Percentiles rank a stretch among this genome's conserved stretches.
Evolutionary conservation across 2,329 filamentous ascomycete genomes (phyloP).

Genomic region (Fusarium equiseti): DNA sequence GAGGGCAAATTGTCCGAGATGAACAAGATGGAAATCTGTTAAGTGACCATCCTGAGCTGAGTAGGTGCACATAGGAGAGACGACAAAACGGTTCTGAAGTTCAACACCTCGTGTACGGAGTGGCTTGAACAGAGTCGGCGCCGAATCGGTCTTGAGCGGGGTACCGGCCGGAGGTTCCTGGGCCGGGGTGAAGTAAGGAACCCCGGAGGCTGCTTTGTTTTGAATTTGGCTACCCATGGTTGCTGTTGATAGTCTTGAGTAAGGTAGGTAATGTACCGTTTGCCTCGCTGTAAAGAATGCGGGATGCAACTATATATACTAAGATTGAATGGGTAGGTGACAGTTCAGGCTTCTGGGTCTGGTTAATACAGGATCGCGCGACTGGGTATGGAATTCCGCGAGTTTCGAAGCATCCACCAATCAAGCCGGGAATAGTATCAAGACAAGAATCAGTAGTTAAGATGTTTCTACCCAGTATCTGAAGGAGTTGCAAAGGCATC

Average conservation of each 20-base stretch:
- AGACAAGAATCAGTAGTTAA: not conserved
- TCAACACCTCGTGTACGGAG: conserved; percentile 65
- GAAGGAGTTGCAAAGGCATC: not conserved
- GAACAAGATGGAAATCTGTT: conserved; percentile 85
- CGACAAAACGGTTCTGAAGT: conserved; percentile 68
- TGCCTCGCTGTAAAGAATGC: not conserved
- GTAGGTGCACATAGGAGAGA: conserved; percentile 73
- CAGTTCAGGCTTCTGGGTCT: not conserved
- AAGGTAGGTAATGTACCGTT: not conserved
- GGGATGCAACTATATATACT: conserved; percentile 19
- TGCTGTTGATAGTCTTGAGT: not conserved
- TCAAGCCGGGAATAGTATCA: not conserved
- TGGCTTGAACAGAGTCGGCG: conserved; percentile 68
- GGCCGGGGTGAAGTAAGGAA: conserved; percentile 66
- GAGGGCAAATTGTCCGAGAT: conserved; percentile 82
- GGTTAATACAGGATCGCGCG: conserved; percentile 6
- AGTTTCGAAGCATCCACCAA: not conserved
- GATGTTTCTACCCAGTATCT: not conserved
- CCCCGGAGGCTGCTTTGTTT: conserved; percentile 58
- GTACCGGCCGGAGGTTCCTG: conserved; percentile 66
- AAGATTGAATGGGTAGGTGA: not conserved
- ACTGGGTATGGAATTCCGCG: conserved; percentile 11
- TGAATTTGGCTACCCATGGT: conserved; percentile 41
- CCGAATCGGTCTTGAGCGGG: conserved; percentile 54
- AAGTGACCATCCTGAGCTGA: conserved; percentile 73